Conservation (phyloP, 2,329 filamentous ascomycete species). For the Xylaria sp. region DNA sequence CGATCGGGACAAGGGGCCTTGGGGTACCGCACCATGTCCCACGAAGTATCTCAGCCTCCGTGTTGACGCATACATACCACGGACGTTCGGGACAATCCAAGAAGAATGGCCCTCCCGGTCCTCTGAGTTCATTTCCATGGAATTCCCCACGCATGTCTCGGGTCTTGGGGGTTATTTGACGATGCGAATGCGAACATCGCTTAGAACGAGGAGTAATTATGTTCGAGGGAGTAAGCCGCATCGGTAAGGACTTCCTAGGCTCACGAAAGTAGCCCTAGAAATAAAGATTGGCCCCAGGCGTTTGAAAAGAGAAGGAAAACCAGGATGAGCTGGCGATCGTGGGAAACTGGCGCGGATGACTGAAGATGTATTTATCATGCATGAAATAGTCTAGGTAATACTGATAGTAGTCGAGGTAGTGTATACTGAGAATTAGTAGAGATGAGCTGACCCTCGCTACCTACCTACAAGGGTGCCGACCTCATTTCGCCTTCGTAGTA, state of each 20-base stretch:
- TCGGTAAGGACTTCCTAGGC: neutral
- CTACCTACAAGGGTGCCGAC: neutral
- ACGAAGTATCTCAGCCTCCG: constrained; percentile 34
- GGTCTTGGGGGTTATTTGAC: neutral
- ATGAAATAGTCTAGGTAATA: neutral
- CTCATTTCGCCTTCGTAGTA: constrained; percentile 12
- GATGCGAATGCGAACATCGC: constrained; percentile 9
- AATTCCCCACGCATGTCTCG: neutral
- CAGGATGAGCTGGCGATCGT: neutral
- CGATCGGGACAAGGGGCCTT: constrained; percentile 40
- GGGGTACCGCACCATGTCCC: constrained; percentile 32
- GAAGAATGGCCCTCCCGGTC: neutral
- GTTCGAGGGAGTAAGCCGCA: neutral
- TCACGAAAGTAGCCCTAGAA: neutral
- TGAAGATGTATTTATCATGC: constrained; percentile 17
- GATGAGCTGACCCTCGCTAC: constrained; percentile 17
- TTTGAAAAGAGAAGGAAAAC: neutral
- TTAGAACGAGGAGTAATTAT: neutral
- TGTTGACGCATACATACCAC: constrained; percentile 26
- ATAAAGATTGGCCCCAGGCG: neutral
- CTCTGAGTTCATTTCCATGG: neutral
- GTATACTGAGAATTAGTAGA: neutral
- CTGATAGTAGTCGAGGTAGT: no score
- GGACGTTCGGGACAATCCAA: constrained; percentile 17
- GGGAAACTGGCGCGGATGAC: neutral